Conservation (phyloP, 495 filamentous ascomycete species). For the Xylaria bambusicola region DNA sequence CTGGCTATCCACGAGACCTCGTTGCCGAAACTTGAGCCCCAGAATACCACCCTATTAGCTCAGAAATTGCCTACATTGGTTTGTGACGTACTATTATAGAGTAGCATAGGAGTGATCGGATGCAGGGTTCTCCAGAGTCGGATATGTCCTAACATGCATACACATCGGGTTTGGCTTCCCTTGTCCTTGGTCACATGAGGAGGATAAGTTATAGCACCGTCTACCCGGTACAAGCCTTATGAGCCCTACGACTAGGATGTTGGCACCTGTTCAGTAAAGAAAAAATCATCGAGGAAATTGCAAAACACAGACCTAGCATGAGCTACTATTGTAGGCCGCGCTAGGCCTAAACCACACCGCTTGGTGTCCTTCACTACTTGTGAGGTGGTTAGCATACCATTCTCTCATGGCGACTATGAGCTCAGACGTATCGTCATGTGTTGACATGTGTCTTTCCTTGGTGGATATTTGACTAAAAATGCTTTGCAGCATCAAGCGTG, state of each 20-base stretch:
- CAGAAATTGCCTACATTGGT: background rate
- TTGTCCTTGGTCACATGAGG: too few species aligned
- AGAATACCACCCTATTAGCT: background rate
- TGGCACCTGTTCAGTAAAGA: background rate
- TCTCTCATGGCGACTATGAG: background rate
- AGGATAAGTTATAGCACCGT: too few species aligned
- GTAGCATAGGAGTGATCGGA: constrained; percentile 1
- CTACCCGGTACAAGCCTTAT: too few species aligned
- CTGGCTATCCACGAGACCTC: too few species aligned
- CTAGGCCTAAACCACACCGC: constrained; percentile 4
- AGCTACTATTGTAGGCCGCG: background rate
- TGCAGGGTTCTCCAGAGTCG: background rate
- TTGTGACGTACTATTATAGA: background rate
- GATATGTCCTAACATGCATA: background rate
- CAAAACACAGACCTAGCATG: background rate
- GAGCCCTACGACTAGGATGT: background rate
- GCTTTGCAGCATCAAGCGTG: too few species aligned
- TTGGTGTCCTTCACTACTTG: background rate
- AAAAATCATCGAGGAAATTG: background rate
- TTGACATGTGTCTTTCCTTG: background rate
- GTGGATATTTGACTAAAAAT: background rate
- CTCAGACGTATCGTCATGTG: background rate
- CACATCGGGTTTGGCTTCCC: background rate
- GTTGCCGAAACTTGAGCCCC: background rate
- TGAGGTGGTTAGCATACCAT: background rate